phyloP scores from a whole-genome alignment of 129 eudicot species.

The Cynara cardunculus region DNA sequence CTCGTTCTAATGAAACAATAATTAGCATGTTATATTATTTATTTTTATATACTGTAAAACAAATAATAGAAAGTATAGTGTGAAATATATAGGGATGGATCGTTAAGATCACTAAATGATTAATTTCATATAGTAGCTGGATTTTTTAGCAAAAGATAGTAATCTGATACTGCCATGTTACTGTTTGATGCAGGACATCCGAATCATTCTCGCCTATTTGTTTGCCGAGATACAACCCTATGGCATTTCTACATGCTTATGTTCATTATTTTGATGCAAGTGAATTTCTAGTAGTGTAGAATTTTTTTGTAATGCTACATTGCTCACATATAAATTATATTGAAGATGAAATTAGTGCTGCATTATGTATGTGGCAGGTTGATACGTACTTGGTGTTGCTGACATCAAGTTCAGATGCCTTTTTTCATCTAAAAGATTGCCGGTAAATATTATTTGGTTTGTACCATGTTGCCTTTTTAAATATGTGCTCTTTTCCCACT shows the following conservation, averaged over 20 bases:
- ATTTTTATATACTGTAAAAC: not conserved
- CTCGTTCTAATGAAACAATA: not conserved
- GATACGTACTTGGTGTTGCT: constrained; percentile 87
- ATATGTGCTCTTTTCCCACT: not conserved
- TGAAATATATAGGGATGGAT: not conserved
- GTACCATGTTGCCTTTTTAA: not conserved
- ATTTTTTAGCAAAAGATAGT: not conserved
- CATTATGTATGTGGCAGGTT: constrained; percentile 45
- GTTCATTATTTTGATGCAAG: constrained; percentile 93
- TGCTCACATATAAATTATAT: not conserved
- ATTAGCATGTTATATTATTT: not conserved
- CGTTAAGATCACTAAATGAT: not conserved
- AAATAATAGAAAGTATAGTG: not conserved
- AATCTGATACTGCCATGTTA: not conserved
- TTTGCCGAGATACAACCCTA: constrained; percentile 93
- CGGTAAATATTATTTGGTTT: constrained; percentile 37
- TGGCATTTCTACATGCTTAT: constrained; percentile 92
- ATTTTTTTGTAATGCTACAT: not conserved
- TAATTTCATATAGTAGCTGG: not conserved
- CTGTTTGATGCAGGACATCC: constrained; percentile 73
- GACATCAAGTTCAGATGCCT: constrained; percentile 84
- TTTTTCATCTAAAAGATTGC: constrained; percentile 92
- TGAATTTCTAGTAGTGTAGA: not conserved
- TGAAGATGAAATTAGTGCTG: not conserved
- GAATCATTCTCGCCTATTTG: constrained; percentile 97